phyloP scores from a whole-genome alignment of 139 green algal species.

The Chlorella vulgaris region DNA sequence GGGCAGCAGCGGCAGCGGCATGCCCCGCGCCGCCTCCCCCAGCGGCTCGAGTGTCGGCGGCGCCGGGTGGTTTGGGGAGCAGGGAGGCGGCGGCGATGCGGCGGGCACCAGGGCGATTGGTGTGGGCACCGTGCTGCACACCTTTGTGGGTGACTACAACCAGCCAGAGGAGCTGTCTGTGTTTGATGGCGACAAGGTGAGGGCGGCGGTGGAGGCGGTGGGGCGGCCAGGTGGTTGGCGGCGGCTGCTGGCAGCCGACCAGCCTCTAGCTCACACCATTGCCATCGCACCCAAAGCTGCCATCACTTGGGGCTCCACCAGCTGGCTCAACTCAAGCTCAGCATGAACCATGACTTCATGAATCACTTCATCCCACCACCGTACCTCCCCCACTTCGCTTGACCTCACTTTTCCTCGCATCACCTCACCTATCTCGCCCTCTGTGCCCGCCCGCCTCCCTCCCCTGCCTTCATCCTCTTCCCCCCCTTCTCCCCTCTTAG shows the following conservation, averaged over 20 bases:
- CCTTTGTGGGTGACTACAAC: slow-evolving; percentile 45
- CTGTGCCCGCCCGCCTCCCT: neutral
- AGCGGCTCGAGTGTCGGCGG: neutral
- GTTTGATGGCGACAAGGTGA: slow-evolving; percentile 47
- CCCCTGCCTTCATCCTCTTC: neutral
- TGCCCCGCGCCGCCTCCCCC: neutral
- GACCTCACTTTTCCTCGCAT: too few relatives aligned
- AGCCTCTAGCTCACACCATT: too few relatives aligned
- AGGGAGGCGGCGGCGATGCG: neutral
- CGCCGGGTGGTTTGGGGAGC: slow-evolving; percentile 7
- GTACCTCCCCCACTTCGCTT: too few relatives aligned
- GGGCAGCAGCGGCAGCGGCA: neutral
- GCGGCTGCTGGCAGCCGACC: too few relatives aligned
- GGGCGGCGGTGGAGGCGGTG: neutral
- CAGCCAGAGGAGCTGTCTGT: slow-evolving; percentile 50
- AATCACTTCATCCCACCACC: too few relatives aligned
- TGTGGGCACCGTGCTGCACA: slow-evolving; percentile 44
- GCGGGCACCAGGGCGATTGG: slow-evolving; percentile 18
- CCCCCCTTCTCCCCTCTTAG: neutral
- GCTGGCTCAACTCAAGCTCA: too few relatives aligned
- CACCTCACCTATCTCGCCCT: too few relatives aligned
- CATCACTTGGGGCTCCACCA: too few relatives aligned
- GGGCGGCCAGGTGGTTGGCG: too few relatives aligned
- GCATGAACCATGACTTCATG: too few relatives aligned
- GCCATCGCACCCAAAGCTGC: too few relatives aligned